Percentiles rank a stretch among this genome's conserved stretches.
These are phyloP conservation scores for Pleochaeta shiraiana DNA, from an alignment of 2,329 filamentous ascomycete genomes.

Conservation along the genomic window DNA sequence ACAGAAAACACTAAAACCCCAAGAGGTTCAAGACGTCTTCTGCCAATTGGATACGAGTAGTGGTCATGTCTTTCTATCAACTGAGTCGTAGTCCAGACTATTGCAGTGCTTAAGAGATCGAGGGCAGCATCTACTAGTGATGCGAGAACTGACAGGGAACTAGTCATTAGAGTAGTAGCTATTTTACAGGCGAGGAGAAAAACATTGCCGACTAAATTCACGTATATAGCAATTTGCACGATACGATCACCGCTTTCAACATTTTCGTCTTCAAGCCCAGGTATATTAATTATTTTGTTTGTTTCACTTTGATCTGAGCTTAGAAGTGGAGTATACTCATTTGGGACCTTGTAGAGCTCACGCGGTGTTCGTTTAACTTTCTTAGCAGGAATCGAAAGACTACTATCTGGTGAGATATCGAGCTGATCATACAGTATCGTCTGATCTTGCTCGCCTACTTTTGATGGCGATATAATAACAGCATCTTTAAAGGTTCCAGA, in stretches of 20 bases:
- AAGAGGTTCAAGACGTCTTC: slow-evolving; percentile 33
- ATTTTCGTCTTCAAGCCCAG: slow-evolving; percentile 49
- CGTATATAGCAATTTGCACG: slow-evolving; percentile 70
- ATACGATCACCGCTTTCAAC: slow-evolving; percentile 53
- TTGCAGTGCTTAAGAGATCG: slow-evolving; percentile 36
- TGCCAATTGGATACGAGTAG: slow-evolving; percentile 31
- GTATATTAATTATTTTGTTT: slow-evolving; percentile 24
- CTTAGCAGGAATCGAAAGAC: slow-evolving; percentile 20
- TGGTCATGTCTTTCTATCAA: slow-evolving; percentile 27
- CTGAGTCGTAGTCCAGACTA: slow-evolving; percentile 36
- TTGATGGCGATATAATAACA: slow-evolving; percentile 49
- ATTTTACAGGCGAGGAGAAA: slow-evolving; percentile 33
- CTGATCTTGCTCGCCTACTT: slow-evolving; percentile 41
- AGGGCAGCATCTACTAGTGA: slow-evolving; percentile 38
- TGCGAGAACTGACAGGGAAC: slow-evolving; percentile 37
- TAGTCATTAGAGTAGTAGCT: slow-evolving; percentile 30
- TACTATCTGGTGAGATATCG: neutral
- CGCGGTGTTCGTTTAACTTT: slow-evolving; percentile 62
- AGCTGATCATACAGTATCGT: slow-evolving; percentile 8
- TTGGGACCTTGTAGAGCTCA: slow-evolving; percentile 52
- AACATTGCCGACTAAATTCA: slow-evolving; percentile 38
- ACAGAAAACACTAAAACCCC: slow-evolving; percentile 41
- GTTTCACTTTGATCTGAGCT: neutral
- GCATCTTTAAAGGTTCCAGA: slow-evolving; percentile 18
- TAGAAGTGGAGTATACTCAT: slow-evolving; percentile 42